A percentile compares a stretch with the other conserved stretches of the same genome.
phyloP scores from a whole-genome alignment of 257 asterid genomes.

The Misopates orontium region DNA sequence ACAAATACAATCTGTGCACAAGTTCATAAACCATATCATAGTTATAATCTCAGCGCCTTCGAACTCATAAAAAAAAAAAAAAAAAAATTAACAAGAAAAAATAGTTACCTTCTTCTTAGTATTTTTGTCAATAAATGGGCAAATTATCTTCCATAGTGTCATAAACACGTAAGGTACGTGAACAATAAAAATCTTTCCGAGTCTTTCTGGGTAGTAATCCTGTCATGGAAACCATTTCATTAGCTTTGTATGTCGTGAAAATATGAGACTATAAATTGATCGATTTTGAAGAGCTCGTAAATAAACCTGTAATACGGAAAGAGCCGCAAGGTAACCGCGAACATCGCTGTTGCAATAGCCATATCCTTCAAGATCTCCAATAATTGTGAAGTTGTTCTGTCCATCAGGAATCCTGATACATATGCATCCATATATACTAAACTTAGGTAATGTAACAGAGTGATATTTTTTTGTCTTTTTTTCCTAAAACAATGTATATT shows the following conservation, averaged over 20 bases:
- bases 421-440: conserved; percentile 9
- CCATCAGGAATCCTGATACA: conserved; percentile 53
- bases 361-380: conserved; percentile 71
- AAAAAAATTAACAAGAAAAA: not conserved
- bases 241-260: not conserved
- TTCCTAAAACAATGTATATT: too few species aligned
- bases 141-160: conserved; percentile 67
- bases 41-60: not conserved
- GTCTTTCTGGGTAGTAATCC: conserved; percentile 94
- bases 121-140: conserved; percentile 72
- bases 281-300: too few species aligned
- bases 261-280: not conserved
- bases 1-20: conserved; percentile 54
- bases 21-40: not conserved
- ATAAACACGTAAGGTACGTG: conserved; percentile 64
- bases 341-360: conserved; percentile 71
- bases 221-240: conserved; percentile 25
- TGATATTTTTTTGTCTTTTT: too few species aligned
- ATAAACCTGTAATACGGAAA: conserved; percentile 66
- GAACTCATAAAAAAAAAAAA: not conserved
- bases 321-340: conserved; percentile 58
- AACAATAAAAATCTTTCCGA: conserved; percentile 53
- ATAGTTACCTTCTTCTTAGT: conserved; percentile 77
- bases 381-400: conserved; percentile 71
- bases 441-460: not conserved